Base-by-base conservation (phyloP, 2,329 filamentous ascomycete species). In the Westerdykella aurantiaca region DNA sequence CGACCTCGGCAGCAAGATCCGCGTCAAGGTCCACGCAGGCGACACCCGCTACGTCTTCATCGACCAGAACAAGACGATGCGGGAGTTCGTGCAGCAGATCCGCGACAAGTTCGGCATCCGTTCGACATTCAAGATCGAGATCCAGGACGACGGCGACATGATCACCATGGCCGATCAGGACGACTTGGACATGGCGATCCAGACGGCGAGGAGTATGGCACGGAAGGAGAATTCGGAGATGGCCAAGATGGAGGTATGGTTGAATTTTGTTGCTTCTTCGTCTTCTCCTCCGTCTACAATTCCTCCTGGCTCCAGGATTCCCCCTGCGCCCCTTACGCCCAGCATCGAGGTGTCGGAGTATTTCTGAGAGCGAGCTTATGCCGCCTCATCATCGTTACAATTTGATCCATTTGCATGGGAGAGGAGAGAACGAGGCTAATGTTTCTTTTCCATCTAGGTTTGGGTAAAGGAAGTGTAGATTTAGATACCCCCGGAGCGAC, bases 91-190 rank as follows among this genome's bases (percentile, higher is more conserved):
- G 34, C 82, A 84, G 49, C 82, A 83, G 47, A 86, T 98, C 46
- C 79, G 85, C 38, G 85, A 89, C 50, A 98, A 98, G 70, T 95
- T 97, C 61, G 83, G 79, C 12, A 75, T 96, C 44, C 74, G 79
- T 43, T 72, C 83, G 49, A 80, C 81, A 45, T 91, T 96, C 72
- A 94, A 90, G 76, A 84, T 96, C 69, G 93, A 93, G 74, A 81
- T 90, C 56, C 81, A 79, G 59, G 88, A 94, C 51, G 93, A 97
- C 55, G 85, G 88, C 54, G 91, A 97, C 61, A 91, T 96, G 86
- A 94, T 98, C 61, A 96, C 91, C 25, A 85, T 98, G 80, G 89
- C 86, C 23, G 93, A 98, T 66, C 88, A 96, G 67, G 93, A 98
- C 60, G 93, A 98, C 71, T 70, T 96, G 50, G 90, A 97, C 40